A percentile compares a stretch with the other conserved stretches of the same genome.
Evolutionary conservation across 768 basidiomycete genomes (phyloP).

Genomic region (Exsudoporus frostii): DNA sequence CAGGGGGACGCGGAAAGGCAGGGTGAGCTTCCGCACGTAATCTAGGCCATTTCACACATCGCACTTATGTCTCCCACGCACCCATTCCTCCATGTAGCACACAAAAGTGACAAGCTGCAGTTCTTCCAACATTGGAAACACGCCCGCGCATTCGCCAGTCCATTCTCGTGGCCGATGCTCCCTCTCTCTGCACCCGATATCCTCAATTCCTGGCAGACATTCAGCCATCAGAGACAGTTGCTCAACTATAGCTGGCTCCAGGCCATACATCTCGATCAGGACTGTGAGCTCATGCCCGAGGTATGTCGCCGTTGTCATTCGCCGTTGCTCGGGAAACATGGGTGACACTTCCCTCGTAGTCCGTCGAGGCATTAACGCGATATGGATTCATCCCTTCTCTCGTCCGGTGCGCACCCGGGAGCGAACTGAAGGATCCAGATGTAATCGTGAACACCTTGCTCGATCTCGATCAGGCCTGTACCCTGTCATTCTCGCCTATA

Average conservation of each 20-base stretch:
- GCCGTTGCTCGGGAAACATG: not conserved
- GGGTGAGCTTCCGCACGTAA: conserved; percentile 16
- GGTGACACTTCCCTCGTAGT: conserved; percentile 12
- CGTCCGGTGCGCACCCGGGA: conserved; percentile 23
- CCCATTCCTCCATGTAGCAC: conserved; percentile 3
- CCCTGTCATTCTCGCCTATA: not conserved
- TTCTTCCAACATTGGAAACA: conserved; percentile 34
- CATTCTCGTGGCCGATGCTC: conserved; percentile 34
- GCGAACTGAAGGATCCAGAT: conserved; percentile 25
- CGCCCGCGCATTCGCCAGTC: conserved; percentile 31
- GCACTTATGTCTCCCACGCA: not conserved
- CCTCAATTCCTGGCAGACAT: conserved; percentile 26
- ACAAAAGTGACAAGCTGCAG: conserved; percentile 20
- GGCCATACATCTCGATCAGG: conserved; percentile 28
- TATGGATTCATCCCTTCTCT: conserved; percentile 24
- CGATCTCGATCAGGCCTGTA: conserved; percentile 27
- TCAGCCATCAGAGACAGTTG: conserved; percentile 23
- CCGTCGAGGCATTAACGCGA: conserved; percentile 24
- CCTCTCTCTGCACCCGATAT: conserved; percentile 25
- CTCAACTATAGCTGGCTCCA: conserved; percentile 32
- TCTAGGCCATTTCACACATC: not conserved
- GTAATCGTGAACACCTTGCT: conserved; percentile 15
- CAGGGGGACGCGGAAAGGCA: conserved; percentile 25
- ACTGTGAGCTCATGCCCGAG: conserved; percentile 19
- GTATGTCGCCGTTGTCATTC: conserved; percentile 6